phyloP scores from a whole-genome alignment of 2,329 filamentous ascomycete genomes.

The Sarocladium strictum region DNA sequence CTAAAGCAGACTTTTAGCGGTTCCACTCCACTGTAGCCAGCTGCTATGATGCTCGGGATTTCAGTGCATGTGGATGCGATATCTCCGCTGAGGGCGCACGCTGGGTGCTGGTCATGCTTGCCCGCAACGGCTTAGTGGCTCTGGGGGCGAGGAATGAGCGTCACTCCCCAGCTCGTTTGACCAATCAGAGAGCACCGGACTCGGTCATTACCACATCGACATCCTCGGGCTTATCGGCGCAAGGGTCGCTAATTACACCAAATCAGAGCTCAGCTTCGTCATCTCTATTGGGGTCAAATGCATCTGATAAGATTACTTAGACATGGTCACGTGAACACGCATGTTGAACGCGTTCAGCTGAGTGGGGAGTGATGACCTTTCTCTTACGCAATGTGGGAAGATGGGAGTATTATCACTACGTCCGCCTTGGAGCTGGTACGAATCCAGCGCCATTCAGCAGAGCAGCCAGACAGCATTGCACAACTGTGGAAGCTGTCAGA shows the following conservation, averaged over 20 bases:
- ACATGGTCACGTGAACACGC: not conserved
- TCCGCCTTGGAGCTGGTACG: no score
- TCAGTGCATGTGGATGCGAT: not conserved
- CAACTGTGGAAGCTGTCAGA: no score
- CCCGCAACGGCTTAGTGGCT: not conserved
- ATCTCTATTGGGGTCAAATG: not conserved
- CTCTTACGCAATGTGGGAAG: not conserved
- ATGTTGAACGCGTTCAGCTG: not conserved
- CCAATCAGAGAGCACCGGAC: not conserved
- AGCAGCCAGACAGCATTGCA: no score
- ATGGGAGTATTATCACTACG: no score
- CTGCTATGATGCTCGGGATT: not conserved
- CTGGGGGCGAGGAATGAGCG: constrained; percentile 5
- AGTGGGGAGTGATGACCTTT: not conserved
- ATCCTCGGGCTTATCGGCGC: constrained; percentile 2
- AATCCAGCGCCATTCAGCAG: not conserved
- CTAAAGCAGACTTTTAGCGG: not conserved
- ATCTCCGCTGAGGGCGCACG: not conserved
- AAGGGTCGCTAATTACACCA: not conserved
- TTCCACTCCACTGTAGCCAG: not conserved
- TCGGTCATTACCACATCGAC: constrained; percentile 7
- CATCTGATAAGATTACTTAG: constrained; percentile 3
- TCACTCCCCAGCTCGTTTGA: not conserved
- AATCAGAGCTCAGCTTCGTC: not conserved
- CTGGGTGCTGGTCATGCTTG: not conserved